Conservation (phyloP, 2,329 filamentous ascomycete genomes). For the Helicocarpus griseus region DNA sequence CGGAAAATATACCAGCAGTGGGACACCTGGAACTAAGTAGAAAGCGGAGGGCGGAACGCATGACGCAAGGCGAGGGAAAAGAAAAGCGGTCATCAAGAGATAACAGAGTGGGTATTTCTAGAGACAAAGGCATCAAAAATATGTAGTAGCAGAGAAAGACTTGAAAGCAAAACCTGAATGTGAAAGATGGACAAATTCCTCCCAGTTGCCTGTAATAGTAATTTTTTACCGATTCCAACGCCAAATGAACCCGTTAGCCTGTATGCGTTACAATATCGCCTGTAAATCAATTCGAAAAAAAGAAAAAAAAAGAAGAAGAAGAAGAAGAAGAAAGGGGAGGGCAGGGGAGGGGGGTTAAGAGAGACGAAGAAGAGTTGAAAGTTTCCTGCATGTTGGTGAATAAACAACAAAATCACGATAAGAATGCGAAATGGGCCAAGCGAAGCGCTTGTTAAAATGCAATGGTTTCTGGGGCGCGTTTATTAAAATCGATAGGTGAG, state of each 20-base stretch:
- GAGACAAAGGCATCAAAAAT: not conserved
- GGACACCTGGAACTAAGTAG: not conserved
- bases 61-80: not conserved
- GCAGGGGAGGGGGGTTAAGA: too few relatives aligned
- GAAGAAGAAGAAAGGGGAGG: not conserved
- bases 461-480: not conserved
- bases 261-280: not conserved
- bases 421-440: not conserved
- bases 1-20: not conserved
- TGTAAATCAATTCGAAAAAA: not conserved
- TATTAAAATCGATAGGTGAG: conserved; percentile 1
- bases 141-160: not conserved
- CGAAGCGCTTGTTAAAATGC: not conserved
- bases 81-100: not conserved
- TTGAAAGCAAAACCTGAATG: not conserved
- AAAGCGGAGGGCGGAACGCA: not conserved
- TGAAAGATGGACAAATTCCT: too few relatives aligned
- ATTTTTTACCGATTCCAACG: not conserved
- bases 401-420: not conserved
- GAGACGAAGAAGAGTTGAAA: too few relatives aligned
- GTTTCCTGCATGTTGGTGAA: too few relatives aligned
- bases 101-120: not conserved
- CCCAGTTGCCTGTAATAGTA: too few relatives aligned
- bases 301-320: not conserved
- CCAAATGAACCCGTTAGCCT: not conserved